phyloP scores from a whole-genome alignment of 441 rosid genomes.

The Populus hybrid region DNA sequence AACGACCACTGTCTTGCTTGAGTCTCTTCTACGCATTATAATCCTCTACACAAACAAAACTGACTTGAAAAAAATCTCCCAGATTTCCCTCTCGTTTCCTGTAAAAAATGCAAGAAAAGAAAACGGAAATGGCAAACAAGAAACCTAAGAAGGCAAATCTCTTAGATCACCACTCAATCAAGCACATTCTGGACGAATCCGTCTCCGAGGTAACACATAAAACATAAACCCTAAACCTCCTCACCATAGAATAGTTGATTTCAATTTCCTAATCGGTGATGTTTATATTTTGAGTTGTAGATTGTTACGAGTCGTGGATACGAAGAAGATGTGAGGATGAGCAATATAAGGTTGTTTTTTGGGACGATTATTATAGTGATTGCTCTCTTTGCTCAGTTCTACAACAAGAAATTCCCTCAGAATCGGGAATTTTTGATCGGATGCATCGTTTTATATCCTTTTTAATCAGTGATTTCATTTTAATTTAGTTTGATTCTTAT shows the following conservation, averaged over 20 bases:
- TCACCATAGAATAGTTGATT: neutral
- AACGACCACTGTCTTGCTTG: no score
- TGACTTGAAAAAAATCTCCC: neutral
- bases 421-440: constrained; percentile 75
- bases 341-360: constrained; percentile 67
- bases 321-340: constrained; percentile 78
- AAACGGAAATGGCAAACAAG: constrained; percentile 47
- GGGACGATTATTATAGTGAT: constrained; percentile 64
- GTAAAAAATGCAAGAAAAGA: constrained; percentile 45
- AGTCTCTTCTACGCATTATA: no score
- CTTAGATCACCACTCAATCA: constrained; percentile 88
- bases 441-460: constrained; percentile 94
- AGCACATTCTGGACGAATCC: constrained; percentile 89
- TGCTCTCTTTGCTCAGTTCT: constrained; percentile 91
- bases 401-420: constrained; percentile 97
- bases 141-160: constrained; percentile 80
- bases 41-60: neutral
- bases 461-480: neutral
- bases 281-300: constrained; percentile 26
- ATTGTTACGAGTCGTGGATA: constrained; percentile 78
- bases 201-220: constrained; percentile 62
- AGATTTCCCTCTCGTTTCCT: neutral
- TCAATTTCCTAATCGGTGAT: neutral
- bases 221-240: constrained; percentile 8
- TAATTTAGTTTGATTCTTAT: neutral